Evolutionary conservation across 2,329 filamentous ascomycete genomes (phyloP).

Genomic region (Hypoxylon sp.): DNA sequence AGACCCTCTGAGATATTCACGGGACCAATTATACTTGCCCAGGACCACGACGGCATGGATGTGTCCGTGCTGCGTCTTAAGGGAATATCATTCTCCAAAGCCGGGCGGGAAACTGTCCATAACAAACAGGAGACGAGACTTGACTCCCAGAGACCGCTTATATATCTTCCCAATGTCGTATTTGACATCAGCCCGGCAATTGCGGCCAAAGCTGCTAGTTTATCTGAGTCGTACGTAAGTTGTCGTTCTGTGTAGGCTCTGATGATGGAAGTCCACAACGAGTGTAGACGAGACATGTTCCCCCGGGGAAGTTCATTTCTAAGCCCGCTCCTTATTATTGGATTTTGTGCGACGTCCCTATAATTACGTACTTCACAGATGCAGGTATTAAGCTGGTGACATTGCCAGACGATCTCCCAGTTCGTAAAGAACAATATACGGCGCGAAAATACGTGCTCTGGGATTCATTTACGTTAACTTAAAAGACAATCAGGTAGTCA

Average conservation of each 20-base stretch:
- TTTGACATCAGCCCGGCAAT: neutral
- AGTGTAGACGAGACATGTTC: neutral
- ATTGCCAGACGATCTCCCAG: conserved; percentile 11
- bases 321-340: neutral
- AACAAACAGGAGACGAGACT: neutral
- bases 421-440: conserved; percentile 16
- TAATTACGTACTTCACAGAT: conserved; percentile 2
- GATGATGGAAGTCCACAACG: neutral
- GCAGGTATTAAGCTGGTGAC: neutral
- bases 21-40: conserved; percentile 10
- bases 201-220: neutral
- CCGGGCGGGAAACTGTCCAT: neutral
- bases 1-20: neutral
- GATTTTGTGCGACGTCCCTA: neutral
- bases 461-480: neutral
- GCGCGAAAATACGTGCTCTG: conserved; percentile 4
- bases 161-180: neutral
- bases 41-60: conserved; percentile 14
- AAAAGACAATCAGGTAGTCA: neutral
- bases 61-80: neutral
- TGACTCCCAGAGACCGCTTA: conserved; percentile 10
- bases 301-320: neutral
- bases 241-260: neutral
- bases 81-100: no score
- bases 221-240: conserved; percentile 11